Evolutionary conservation across 192 early-diverging fungal species (phyloP), one percentile per base, ranked within the genome.

Genomic region (Paraglomus brasilianum): DNA sequence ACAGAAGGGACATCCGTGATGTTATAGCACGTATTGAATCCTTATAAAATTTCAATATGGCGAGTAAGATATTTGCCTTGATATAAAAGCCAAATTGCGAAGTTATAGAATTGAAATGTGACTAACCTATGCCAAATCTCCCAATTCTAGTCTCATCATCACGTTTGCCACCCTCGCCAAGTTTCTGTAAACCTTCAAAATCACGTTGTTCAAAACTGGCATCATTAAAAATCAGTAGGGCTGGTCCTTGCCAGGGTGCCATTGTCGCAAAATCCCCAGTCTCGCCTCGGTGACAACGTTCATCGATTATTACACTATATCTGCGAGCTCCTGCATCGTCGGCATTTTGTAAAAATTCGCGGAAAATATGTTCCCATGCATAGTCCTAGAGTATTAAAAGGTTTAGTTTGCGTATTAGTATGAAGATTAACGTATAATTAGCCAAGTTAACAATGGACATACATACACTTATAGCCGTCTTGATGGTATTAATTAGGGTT

Each of bases 321-420:
- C n/a, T 8, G 14, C 15, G 40, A 14, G 60, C 60, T 8, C 42
- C 42, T 21, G 60, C 60, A 45, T 63, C 60, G 11, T 78, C 74
- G 0, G 79, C 79, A 21, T 80, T 80, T 56, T 80, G 77, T 1
- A 76, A n/a, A 17, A 73, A 73, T 59, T 78, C 77, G 4, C 50
- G 42, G 45, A 78, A 74, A 11, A 78, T 64, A 36, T 43, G 67
- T 1, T 55, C 42, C 0, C 69, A 68, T 6, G 68, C 61, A 49
- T 78, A 78, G 43, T 78, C 77, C 44, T 72, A 71, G 1, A 78
- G 51, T 17, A 76, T 45, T n/a, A n/a, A n/a, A n/a, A n/a, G n/a
- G n/a, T n/a, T n/a, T n/a, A n/a, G n/a, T n/a, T n/a, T n/a, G n/a
- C n/a, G n/a, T n/a, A n/a, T n/a, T n/a, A n/a, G n/a, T n/a, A n/a